Conservation (phyloP, 2,329 filamentous ascomycete species). For the Colletotrichum paranaense region DNA sequence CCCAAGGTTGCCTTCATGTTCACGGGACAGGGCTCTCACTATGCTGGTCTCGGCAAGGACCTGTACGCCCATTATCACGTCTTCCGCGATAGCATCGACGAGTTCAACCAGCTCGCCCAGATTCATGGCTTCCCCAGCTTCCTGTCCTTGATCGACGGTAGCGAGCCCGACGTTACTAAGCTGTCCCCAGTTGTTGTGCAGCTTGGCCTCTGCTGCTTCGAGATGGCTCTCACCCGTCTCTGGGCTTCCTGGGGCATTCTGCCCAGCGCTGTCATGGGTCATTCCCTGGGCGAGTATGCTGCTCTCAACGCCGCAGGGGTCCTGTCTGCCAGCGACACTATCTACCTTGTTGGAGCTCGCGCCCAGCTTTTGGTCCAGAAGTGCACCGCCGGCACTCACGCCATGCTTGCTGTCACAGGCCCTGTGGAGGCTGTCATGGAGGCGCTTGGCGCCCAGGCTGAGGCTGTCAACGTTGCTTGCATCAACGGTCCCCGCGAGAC, state of each 20-base stretch:
- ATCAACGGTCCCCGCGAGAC: conserved; percentile 81
- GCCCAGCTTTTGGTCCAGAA: conserved; percentile 73
- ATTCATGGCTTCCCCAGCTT: conserved; percentile 68
- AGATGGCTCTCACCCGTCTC: conserved; percentile 67
- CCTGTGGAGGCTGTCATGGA: conserved; percentile 63
- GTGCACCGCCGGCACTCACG: conserved; percentile 75
- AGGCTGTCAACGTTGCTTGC: conserved; percentile 70
- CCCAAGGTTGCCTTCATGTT: conserved; percentile 65
- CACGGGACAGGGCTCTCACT: conserved; percentile 67
- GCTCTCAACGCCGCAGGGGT: conserved; percentile 78
- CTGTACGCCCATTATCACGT: conserved; percentile 58
- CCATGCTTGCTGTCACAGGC: conserved; percentile 63
- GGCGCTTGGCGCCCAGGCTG: conserved; percentile 55
- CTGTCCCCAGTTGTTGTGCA: conserved; percentile 64
- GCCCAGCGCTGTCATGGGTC: conserved; percentile 67
- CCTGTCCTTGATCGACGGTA: conserved; percentile 59
- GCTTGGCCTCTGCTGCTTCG: conserved; percentile 63
- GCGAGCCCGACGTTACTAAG: conserved; percentile 52
- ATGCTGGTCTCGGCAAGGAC: conserved; percentile 62
- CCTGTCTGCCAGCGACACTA: conserved; percentile 75
- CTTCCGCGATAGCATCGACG: conserved; percentile 64
- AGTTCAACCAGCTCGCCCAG: conserved; percentile 65
- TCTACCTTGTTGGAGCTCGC: conserved; percentile 77
- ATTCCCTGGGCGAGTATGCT: conserved; percentile 80
- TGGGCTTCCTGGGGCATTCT: conserved; percentile 68